These are phyloP conservation scores for Verticillium tricorpus DNA, from an alignment of 2,329 filamentous ascomycete species.

Conservation along the genomic window DNA sequence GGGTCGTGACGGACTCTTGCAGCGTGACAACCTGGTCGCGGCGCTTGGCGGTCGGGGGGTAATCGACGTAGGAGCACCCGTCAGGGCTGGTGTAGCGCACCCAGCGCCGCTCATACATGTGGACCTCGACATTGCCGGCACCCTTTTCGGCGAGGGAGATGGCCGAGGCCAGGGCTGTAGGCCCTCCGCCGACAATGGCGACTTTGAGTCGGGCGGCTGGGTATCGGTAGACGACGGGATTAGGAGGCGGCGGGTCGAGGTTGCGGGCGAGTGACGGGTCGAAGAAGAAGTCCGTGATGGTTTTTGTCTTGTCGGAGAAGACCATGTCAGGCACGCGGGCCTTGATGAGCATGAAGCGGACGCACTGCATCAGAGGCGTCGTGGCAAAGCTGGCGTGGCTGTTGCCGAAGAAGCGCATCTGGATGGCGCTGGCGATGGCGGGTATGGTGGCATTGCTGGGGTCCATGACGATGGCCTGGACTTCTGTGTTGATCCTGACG, in stretches of 20 bases:
- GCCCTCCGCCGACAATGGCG: conserved; percentile 26
- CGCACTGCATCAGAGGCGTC: conserved; percentile 25
- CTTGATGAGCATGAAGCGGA: conserved; percentile 30
- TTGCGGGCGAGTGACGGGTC: conserved; percentile 26
- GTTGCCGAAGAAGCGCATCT: conserved; percentile 20
- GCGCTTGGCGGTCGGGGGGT: conserved; percentile 22
- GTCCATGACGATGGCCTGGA: conserved; percentile 22
- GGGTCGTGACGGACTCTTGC: conserved; percentile 26
- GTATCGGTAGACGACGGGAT: conserved; percentile 21
- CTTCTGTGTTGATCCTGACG: conserved; percentile 13
- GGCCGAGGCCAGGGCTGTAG: conserved; percentile 25
- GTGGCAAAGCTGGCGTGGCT: conserved; percentile 23
- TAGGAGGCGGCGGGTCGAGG: conserved; percentile 14
- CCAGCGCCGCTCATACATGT: conserved; percentile 30
- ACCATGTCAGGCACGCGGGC: conserved; percentile 16
- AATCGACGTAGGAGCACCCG: conserved; percentile 19
- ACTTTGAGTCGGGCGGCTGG: conserved; percentile 22
- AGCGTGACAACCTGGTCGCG: conserved; percentile 31
- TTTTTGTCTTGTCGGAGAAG: conserved; percentile 15
- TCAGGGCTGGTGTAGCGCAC: conserved; percentile 12
- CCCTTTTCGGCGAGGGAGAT: conserved; percentile 29
- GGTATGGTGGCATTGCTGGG: conserved; percentile 17
- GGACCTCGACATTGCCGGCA: conserved; percentile 23
- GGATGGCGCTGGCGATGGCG: conserved; percentile 22
- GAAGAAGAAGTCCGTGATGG: conserved; percentile 30